Conservation (phyloP, 352 stramenopile genomes). For the Globisporangium radiosum region DNA sequence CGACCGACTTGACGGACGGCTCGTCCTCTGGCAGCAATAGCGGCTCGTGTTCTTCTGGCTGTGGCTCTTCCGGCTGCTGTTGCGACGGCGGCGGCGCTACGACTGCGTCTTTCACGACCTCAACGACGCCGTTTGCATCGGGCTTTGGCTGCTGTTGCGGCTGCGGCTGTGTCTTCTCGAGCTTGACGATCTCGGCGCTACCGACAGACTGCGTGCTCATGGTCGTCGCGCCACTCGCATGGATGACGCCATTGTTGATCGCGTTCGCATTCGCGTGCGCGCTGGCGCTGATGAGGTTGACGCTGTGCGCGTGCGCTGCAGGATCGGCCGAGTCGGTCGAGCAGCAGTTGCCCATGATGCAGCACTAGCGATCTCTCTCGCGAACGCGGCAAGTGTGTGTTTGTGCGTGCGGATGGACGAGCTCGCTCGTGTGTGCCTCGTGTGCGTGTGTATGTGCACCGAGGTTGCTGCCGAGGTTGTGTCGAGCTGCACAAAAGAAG, state of each 20-base stretch:
- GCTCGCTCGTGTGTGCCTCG: neutral
- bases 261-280: neutral
- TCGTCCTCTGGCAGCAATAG: constrained; percentile 3
- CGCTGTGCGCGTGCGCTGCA: constrained; percentile 8
- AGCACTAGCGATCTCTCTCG: neutral
- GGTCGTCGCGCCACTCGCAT: neutral
- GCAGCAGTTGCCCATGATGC: constrained; percentile 81
- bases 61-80: constrained; percentile 10
- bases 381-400: neutral
- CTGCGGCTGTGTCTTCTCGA: constrained; percentile 3
- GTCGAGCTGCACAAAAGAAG: neutral
- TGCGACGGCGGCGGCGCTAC: neutral
- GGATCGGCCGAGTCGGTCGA: constrained; percentile 49
- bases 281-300: neutral
- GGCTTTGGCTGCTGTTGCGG: neutral
- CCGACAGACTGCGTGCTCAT: constrained; percentile 1
- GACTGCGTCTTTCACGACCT: constrained; percentile 7
- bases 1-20: constrained; percentile 17
- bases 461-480: too few species aligned
- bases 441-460: too few species aligned
- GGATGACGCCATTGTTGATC: neutral
- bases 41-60: constrained; percentile 8
- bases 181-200: constrained; percentile 4
- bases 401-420: neutral
- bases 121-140: constrained; percentile 1